Evolutionary conservation across 176 grass and related monocot genomes (phyloP).

Genomic region (Poa pratensis): DNA sequence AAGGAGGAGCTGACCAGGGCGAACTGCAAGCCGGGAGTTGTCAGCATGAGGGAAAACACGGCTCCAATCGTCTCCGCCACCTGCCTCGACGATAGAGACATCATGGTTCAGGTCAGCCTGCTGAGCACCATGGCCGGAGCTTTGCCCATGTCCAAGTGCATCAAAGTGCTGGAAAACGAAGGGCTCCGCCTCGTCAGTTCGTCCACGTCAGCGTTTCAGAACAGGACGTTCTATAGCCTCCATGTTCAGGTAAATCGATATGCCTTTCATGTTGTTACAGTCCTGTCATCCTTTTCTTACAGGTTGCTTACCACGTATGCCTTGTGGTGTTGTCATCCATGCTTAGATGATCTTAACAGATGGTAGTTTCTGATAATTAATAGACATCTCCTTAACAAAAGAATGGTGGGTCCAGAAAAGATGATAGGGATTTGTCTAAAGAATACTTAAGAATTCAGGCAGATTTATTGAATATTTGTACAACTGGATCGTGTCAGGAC

Average conservation of each 20-base stretch:
- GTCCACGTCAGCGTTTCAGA: conserved; percentile 53
- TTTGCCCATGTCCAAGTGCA: conserved; percentile 57
- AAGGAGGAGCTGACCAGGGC: conserved; percentile 59
- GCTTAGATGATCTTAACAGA: neutral
- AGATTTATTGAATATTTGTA: too few relatives aligned
- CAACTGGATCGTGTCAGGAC: too few relatives aligned
- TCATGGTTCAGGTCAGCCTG: conserved; percentile 79
- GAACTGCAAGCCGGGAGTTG: conserved; percentile 41
- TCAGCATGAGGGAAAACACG: neutral
- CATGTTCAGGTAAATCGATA: conserved; percentile 73
- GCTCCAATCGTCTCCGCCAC: conserved; percentile 61
- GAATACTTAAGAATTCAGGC: too few relatives aligned
- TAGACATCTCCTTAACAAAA: too few relatives aligned
- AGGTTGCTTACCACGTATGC: too few relatives aligned
- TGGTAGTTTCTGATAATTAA: too few relatives aligned
- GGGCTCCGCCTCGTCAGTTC: conserved; percentile 63
- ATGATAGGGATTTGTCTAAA: neutral
- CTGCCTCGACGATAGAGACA: conserved; percentile 61
- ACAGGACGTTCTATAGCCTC: conserved; percentile 72
- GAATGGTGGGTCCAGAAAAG: neutral
- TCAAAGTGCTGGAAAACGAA: conserved; percentile 58
- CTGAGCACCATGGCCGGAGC: conserved; percentile 35
- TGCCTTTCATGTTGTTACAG: neutral
- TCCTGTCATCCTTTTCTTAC: neutral
- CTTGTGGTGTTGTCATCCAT: neutral